These are phyloP conservation scores for Lithohypha guttulata DNA, from an alignment of 2,329 filamentous ascomycete genomes.

Conservation along the genomic window DNA sequence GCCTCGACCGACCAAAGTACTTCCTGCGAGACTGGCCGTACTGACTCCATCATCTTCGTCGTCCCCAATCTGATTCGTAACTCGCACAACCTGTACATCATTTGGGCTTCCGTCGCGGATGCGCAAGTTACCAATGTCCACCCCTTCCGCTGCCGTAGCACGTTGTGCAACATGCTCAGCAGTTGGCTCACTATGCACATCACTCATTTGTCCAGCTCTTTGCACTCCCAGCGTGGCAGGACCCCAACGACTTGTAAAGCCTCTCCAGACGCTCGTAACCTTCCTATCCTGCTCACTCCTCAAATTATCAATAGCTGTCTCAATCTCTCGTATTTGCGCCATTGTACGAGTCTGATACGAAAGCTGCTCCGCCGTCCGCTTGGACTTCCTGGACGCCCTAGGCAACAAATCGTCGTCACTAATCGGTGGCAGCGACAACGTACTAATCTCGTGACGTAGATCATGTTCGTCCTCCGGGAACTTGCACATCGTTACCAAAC, in stretches of 20 bases:
- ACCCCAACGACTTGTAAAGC: slow-evolving; percentile 20
- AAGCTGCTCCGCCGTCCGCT: not conserved
- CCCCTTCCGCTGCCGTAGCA: no score
- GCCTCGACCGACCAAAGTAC: not conserved
- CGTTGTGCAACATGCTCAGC: not conserved
- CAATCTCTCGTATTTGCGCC: slow-evolving; percentile 11
- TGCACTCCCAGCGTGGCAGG: slow-evolving; percentile 13
- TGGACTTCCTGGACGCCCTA: no score
- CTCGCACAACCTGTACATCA: no score
- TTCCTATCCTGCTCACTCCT: slow-evolving; percentile 12
- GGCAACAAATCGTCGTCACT: slow-evolving; percentile 4
- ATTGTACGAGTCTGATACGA: not conserved
- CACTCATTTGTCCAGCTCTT: no score
- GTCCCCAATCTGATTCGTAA: no score
- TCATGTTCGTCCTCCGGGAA: slow-evolving; percentile 3
- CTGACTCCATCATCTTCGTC: no score
- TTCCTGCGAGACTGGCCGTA: not conserved
- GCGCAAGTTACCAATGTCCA: no score
- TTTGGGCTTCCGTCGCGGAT: no score
- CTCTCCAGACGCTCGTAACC: slow-evolving; percentile 16
- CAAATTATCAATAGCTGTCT: slow-evolving; percentile 12
- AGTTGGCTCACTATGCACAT: not conserved
- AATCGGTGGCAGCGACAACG: not conserved
- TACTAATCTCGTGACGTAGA: slow-evolving; percentile 3
- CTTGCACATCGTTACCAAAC: not conserved